A percentile compares a stretch with the other conserved stretches of the same genome.
Evolutionary conservation across 1,139 yeast species (phyloP).

Genomic region (Yamadazyma triangularis): DNA sequence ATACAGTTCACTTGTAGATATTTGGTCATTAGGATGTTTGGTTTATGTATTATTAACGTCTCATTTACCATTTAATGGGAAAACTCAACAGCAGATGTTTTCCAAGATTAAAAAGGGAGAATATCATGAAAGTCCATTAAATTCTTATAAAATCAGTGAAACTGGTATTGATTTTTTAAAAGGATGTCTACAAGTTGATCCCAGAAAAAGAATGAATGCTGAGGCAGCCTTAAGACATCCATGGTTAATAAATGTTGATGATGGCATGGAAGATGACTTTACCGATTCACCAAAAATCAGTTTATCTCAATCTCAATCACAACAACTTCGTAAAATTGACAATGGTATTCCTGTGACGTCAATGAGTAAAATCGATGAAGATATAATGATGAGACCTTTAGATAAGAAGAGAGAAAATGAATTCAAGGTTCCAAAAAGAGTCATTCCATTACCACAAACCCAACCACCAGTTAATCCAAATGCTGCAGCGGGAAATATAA

Average conservation of each 20-base stretch:
- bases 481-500: no score
- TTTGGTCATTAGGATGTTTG: constrained; percentile 89
- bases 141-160: constrained; percentile 58
- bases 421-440: constrained; percentile 41
- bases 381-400: constrained; percentile 42
- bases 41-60: constrained; percentile 88
- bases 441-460: constrained; percentile 40
- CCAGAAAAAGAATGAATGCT: constrained; percentile 66
- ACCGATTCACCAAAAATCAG: constrained; percentile 37
- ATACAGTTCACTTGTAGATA: constrained; percentile 85
- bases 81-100: constrained; percentile 82
- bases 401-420: constrained; percentile 21
- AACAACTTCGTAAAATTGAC: constrained; percentile 44
- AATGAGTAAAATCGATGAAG: constrained; percentile 41
- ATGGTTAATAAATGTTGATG: constrained; percentile 45
- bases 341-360: constrained; percentile 40
- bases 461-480: constrained; percentile 20
- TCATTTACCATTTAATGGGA: constrained; percentile 90
- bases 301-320: constrained; percentile 67
- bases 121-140: constrained; percentile 75
- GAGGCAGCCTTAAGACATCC: constrained; percentile 66
- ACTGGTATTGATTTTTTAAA: constrained; percentile 68
- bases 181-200: constrained; percentile 69
- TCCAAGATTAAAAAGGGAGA: constrained; percentile 71
- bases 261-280: constrained; percentile 16